phyloP scores from a whole-genome alignment of 148 eudicot genomes.

The Vaccinium vitisidaea region DNA sequence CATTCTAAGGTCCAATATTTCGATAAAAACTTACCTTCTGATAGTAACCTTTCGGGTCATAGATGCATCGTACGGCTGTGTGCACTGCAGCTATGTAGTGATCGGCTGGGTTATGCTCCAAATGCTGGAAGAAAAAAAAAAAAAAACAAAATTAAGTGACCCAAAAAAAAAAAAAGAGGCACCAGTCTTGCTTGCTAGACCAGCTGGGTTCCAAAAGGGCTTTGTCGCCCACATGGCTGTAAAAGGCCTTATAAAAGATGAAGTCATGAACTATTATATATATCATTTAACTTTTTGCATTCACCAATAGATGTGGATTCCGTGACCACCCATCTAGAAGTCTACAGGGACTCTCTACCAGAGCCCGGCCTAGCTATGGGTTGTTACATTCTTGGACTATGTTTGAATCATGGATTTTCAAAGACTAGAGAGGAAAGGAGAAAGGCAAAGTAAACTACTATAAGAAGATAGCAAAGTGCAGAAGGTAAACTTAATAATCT shows the following conservation, averaged over 20 bases:
- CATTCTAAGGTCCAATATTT: neutral
- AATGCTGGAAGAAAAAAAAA: conserved; percentile 25
- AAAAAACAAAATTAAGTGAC: neutral
- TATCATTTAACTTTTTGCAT: too few relatives aligned
- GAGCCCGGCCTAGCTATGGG: too few relatives aligned
- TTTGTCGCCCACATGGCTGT: too few relatives aligned
- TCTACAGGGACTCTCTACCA: too few relatives aligned
- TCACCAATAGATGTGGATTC: too few relatives aligned
- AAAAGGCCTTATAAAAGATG: too few relatives aligned
- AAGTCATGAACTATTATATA: too few relatives aligned
- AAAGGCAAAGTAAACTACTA: neutral
- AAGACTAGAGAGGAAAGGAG: neutral
- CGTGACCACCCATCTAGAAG: too few relatives aligned
- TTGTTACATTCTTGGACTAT: conserved; percentile 33
- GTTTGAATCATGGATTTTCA: neutral
- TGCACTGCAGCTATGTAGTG: conserved; percentile 45
- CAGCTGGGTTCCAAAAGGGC: neutral
- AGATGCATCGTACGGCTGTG: conserved; percentile 60
- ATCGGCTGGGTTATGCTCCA: conserved; percentile 33
- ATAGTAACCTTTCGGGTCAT: conserved; percentile 59
- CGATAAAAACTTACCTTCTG: conserved; percentile 40
- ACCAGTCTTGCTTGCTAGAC: neutral
- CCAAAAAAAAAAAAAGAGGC: neutral
- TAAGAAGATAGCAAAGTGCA: neutral
- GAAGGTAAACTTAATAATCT: neutral